These are phyloP conservation scores for Fusarium nematophilum DNA, from an alignment of 2,329 filamentous ascomycete species.

Conservation along the genomic window DNA sequence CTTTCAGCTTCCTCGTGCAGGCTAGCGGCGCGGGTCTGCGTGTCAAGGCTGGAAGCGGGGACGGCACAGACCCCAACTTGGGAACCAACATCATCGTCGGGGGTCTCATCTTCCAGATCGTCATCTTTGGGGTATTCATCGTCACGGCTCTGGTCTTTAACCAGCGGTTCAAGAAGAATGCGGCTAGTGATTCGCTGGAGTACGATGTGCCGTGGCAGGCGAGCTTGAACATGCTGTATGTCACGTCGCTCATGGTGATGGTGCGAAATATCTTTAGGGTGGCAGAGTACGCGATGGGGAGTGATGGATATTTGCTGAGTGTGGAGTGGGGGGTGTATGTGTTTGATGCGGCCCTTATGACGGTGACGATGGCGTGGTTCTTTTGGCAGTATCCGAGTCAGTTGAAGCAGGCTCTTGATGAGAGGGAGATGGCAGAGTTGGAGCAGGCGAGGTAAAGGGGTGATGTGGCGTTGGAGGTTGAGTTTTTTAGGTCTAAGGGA, in stretches of 20 bases:
- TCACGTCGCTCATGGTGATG: slow-evolving; percentile 52
- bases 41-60: slow-evolving; percentile 38
- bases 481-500: no score
- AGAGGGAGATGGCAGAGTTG: background rate
- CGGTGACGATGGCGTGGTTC: slow-evolving; percentile 20
- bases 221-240: slow-evolving; percentile 51
- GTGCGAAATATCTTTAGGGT: slow-evolving; percentile 38
- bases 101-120: slow-evolving; percentile 66
- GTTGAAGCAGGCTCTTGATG: background rate
- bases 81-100: slow-evolving; percentile 62
- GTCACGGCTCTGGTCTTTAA: slow-evolving; percentile 58
- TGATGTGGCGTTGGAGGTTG: no score
- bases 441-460: background rate
- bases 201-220: slow-evolving; percentile 47
- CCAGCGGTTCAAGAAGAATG: slow-evolving; percentile 14
- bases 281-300: slow-evolving; percentile 16
- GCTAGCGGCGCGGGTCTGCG: slow-evolving; percentile 45
- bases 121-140: slow-evolving; percentile 66
- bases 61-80: slow-evolving; percentile 38
- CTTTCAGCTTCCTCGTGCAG: slow-evolving; percentile 46
- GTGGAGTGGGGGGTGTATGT: slow-evolving; percentile 21
- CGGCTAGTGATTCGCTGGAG: background rate
- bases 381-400: slow-evolving; percentile 16
- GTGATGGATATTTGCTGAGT: slow-evolving; percentile 8
- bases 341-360: slow-evolving; percentile 22